phyloP scores from a whole-genome alignment of 768 basidiomycete genomes.

The Dioszegia hungarica region DNA sequence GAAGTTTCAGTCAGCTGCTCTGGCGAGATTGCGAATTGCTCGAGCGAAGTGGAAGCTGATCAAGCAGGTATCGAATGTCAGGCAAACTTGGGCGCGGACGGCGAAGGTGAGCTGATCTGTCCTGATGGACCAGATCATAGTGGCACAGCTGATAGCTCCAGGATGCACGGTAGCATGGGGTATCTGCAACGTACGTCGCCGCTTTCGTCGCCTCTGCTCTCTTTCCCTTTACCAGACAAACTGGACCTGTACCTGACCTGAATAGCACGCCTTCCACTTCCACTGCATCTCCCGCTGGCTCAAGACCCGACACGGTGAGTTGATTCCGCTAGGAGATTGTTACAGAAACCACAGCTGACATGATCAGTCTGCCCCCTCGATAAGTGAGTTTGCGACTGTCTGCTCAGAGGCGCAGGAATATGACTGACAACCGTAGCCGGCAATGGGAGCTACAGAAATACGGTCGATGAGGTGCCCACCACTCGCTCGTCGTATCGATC shows the following conservation, averaged over 20 bases:
- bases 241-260: neutral
- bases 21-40: neutral
- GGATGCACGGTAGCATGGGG: slow-evolving; percentile 89
- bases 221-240: no score
- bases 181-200: slow-evolving; percentile 77
- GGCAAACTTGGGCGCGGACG: slow-evolving; percentile 95
- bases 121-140: neutral
- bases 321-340: neutral
- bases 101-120: slow-evolving; percentile 57
- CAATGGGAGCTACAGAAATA: slow-evolving; percentile 50
- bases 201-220: neutral
- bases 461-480: slow-evolving; percentile 33
- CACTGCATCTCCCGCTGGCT: slow-evolving; percentile 99
- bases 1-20: neutral
- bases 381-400: slow-evolving; percentile 33
- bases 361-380: slow-evolving; percentile 48
- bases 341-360: neutral
- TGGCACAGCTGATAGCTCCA: neutral
- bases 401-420: neutral
- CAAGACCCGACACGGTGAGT: slow-evolving; percentile 63
- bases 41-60: neutral
- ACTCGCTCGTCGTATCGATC: no score
- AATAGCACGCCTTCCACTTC: slow-evolving; percentile 94
- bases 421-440: slow-evolving; percentile 42
- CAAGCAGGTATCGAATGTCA: slow-evolving; percentile 96